These are phyloP conservation scores for Zoysia japonica DNA, from an alignment of 176 grass and related monocot species.

Conservation along the genomic window DNA sequence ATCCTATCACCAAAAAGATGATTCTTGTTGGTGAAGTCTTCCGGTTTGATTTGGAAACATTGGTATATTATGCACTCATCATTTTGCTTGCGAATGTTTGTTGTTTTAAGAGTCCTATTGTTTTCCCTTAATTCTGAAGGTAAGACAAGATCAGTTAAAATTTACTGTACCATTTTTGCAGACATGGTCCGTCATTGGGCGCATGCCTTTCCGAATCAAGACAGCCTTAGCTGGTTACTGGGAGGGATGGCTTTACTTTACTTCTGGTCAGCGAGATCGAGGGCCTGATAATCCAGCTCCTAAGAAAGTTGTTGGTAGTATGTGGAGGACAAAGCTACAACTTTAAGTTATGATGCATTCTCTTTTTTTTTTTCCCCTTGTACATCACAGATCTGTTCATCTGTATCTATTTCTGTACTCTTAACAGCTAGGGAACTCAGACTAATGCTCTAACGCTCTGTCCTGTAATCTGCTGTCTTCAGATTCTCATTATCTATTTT, in stretches of 20 bases:
- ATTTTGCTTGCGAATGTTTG: slow-evolving; percentile 1
- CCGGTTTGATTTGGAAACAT: slow-evolving; percentile 62
- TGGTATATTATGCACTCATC: slow-evolving; percentile 41
- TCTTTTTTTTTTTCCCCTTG: background rate
- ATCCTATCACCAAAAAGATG: slow-evolving; percentile 92
- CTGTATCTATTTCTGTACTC: background rate
- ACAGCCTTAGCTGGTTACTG: slow-evolving; percentile 76
- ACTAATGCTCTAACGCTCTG: slow-evolving; percentile 14
- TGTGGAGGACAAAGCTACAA: slow-evolving; percentile 67
- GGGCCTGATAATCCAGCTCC: slow-evolving; percentile 75
- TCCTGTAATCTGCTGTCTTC: slow-evolving; percentile 28
- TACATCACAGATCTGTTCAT: slow-evolving; percentile 8
- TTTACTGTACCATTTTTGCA: slow-evolving; percentile 28
- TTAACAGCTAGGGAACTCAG: slow-evolving; percentile 28
- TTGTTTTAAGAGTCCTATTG: background rate
- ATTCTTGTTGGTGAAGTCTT: slow-evolving; percentile 90
- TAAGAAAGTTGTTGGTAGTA: slow-evolving; percentile 74
- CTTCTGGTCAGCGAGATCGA: slow-evolving; percentile 79
- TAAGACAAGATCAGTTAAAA: background rate
- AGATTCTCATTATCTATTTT: slow-evolving; percentile 10
- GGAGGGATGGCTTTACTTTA: slow-evolving; percentile 85
- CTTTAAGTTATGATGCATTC: slow-evolving; percentile 27
- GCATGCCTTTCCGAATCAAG: slow-evolving; percentile 84
- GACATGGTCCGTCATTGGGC: slow-evolving; percentile 77
- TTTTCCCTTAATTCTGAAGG: background rate